Base-by-base conservation (phyloP, 805 yeast genomes). In the Tetrapisispora namnaoensis region DNA sequence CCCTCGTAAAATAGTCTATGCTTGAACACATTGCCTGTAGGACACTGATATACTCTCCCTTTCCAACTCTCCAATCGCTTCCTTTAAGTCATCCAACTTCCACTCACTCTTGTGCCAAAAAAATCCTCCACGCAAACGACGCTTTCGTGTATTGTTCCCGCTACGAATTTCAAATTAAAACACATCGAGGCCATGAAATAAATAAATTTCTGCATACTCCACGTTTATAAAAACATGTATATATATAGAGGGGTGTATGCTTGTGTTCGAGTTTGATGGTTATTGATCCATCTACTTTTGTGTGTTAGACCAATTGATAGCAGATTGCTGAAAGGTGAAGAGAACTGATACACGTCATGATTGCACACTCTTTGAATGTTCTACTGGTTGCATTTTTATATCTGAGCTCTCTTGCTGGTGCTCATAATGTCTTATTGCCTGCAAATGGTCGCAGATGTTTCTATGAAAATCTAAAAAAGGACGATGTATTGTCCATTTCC, bases 401-500 rank as follows among this genome's bases (percentile, higher is more conserved):
- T 46, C 18, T 41, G 11, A 28, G 32, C 20, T 41, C 42, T 3
- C 3, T 46, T 20, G 49, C 36, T n/a, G 18, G 48, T 10, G 95
- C 93, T 1, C 96, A 88, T 66, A 88, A 86, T 59, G 93, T 87
- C 28, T 73, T 86, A 54, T 71, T 90, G 49, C 89, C 93, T 14
- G 80, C 96, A 17, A 74, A 82, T 58, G 93, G 95, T 30, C 84
- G 83, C 63, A 83, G 84, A 61, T 91, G 99, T 70, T 91, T 88
- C 69, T 89, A 76, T 60, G 99, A 93, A 64, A 75, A 75, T 50
- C 75, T 93, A 71, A 86, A 82, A 65, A 75, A 75, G 58, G 86
- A 86, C 56, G 99, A 91, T 68, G 90, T 85, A 67, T 73, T 91
- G 56, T 84, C 95, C 18, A 82, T 91, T 53, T 77, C 88, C 44